phyloP scores from a whole-genome alignment of 2,329 filamentous ascomycete species.

The Cladosporium sp. region DNA sequence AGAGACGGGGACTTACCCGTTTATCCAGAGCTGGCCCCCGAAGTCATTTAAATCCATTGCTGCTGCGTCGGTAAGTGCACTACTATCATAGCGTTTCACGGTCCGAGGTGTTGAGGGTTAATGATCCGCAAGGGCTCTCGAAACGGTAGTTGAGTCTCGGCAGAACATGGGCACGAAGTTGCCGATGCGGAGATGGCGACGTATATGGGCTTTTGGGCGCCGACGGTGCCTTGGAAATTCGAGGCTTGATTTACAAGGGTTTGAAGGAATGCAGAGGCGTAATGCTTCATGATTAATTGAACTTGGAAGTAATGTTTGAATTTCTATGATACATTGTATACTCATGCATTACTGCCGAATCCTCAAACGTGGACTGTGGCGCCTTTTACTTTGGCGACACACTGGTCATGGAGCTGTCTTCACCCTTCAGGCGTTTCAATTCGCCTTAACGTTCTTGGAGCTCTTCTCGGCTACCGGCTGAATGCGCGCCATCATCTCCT shows the following conservation, averaged over 20 bases:
- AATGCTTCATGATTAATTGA: no score
- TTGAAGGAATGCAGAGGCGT: no score
- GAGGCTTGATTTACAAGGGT: no score
- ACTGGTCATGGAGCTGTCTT: not conserved
- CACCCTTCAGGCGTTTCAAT: not conserved
- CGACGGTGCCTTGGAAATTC: no score
- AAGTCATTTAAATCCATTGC: slow-evolving; percentile 1
- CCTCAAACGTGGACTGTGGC: not conserved
- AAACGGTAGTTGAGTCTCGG: not conserved
- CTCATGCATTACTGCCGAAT: slow-evolving; percentile 6
- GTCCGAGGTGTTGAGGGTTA: slow-evolving; percentile 2
- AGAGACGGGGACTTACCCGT: not conserved
- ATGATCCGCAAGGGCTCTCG: slow-evolving; percentile 4
- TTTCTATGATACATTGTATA: slow-evolving; percentile 14
- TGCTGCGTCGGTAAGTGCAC: slow-evolving; percentile 6
- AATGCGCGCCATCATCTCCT: slow-evolving; percentile 99
- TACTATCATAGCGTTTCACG: not conserved
- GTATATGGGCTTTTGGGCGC: no score
- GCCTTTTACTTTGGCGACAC: not conserved
- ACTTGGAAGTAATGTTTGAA: not conserved
- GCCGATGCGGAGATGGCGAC: no score
- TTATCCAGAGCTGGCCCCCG: slow-evolving; percentile 6
- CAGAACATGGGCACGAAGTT: not conserved
- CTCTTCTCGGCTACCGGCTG: slow-evolving; percentile 57
- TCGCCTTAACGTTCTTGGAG: slow-evolving; percentile 25